Evolutionary conservation across 2,329 filamentous ascomycete genomes (phyloP).

Genomic region (Tolypocladium pustulatum): DNA sequence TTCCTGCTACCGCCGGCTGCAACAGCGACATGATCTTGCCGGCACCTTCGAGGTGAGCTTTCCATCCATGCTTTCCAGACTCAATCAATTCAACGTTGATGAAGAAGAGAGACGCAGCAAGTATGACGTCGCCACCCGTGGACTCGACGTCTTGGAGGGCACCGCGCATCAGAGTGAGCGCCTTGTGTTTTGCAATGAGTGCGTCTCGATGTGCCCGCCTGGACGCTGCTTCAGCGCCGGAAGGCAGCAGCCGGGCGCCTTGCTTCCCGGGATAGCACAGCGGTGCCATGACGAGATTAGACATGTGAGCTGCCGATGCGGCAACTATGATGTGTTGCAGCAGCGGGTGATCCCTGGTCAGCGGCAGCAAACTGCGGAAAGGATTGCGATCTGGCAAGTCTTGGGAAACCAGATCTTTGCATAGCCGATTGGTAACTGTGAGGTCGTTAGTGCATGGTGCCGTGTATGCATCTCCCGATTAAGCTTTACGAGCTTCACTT

Average conservation of each 20-base stretch:
- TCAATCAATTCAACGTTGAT: constrained; percentile 41
- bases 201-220: constrained; percentile 28
- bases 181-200: constrained; percentile 33
- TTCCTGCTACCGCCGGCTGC: constrained; percentile 18
- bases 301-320: constrained; percentile 37
- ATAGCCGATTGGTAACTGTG: constrained; percentile 38
- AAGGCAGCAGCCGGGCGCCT: not conserved
- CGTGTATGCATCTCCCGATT: not conserved
- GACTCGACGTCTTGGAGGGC: constrained; percentile 27
- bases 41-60: constrained; percentile 34
- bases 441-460: not conserved
- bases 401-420: constrained; percentile 39
- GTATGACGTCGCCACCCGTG: constrained; percentile 27
- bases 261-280: constrained; percentile 6
- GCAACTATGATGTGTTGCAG: constrained; percentile 37
- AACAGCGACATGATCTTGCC: constrained; percentile 31
- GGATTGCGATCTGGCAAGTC: constrained; percentile 34
- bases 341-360: constrained; percentile 29
- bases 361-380: constrained; percentile 32
- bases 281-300: constrained; percentile 26
- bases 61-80: constrained; percentile 36
- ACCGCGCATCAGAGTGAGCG: constrained; percentile 27
- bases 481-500: constrained; percentile 6
- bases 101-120: constrained; percentile 37
- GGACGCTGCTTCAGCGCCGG: constrained; percentile 10